A percentile compares a stretch with the other conserved stretches of the same genome.
Evolutionary conservation across 208 protist species (phyloP).

Genomic region (Leishmania gerbilli): DNA sequence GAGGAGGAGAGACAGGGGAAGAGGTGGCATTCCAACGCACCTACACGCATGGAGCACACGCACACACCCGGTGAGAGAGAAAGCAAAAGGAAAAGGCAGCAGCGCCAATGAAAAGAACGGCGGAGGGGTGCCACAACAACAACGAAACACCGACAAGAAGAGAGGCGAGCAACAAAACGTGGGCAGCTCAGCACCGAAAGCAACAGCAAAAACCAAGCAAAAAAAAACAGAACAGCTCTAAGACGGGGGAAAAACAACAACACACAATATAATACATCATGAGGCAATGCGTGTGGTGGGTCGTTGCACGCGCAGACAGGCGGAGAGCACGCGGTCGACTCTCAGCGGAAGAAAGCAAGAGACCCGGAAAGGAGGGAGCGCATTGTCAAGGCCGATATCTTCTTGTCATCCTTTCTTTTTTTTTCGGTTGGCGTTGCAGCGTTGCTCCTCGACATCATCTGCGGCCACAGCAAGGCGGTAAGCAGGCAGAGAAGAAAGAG

Average conservation of each 20-base stretch:
- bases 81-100: not conserved
- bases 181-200: not conserved
- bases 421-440: not conserved
- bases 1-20: not conserved
- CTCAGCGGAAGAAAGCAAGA: not conserved
- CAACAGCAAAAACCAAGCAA: too few relatives aligned
- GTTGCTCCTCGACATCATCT: not conserved
- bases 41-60: not conserved
- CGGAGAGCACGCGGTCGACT: not conserved
- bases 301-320: slow-evolving; percentile 1
- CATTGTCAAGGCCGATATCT: not conserved
- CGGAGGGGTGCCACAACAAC: not conserved
- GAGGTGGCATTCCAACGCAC: not conserved
- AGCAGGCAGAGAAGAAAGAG: not conserved
- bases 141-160: not conserved
- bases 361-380: not conserved
- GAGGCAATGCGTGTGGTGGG: not conserved
- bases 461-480: not conserved
- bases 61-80: not conserved
- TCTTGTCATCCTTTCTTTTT: not conserved
- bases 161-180: not conserved
- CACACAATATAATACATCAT: not conserved
- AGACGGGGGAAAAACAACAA: not conserved
- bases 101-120: not conserved
- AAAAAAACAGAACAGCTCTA: too few relatives aligned